phyloP scores from a whole-genome alignment of 768 basidiomycete genomes.

The Candolleomyces efflorescens region DNA sequence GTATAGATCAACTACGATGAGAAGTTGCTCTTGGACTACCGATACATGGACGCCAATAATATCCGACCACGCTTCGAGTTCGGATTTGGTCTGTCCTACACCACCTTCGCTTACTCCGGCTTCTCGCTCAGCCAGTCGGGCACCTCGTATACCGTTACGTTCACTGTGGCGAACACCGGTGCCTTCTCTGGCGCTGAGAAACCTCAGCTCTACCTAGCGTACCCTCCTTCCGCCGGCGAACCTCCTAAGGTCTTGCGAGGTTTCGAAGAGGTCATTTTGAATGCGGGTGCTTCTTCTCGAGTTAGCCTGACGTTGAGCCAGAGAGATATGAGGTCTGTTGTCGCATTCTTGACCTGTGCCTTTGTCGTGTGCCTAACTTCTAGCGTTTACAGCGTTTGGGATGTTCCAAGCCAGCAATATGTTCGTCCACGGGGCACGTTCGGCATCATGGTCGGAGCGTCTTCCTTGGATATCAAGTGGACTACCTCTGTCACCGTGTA shows the following conservation, averaged over 20 bases:
- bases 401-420: conserved; percentile 47
- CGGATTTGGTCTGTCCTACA: conserved; percentile 73
- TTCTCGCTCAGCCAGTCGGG: conserved; percentile 35
- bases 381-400: conserved; percentile 41
- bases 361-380: background rate
- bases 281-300: conserved; percentile 28
- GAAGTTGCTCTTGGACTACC: conserved; percentile 61
- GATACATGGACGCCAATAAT: conserved; percentile 52
- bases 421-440: conserved; percentile 48
- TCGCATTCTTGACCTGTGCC: no score
- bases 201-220: conserved; percentile 51
- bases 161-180: conserved; percentile 47
- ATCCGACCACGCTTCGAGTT: conserved; percentile 59
- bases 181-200: conserved; percentile 46
- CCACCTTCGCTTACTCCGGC: conserved; percentile 60
- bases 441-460: conserved; percentile 49
- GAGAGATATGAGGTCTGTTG: conserved; percentile 42
- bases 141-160: conserved; percentile 32
- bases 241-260: conserved; percentile 48
- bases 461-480: conserved; percentile 43
- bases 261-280: conserved; percentile 44
- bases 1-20: conserved; percentile 63
- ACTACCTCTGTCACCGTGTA: conserved; percentile 25
- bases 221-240: conserved; percentile 41
- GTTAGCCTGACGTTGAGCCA: conserved; percentile 34